Percentiles rank a stretch among this genome's conserved stretches.
These are phyloP conservation scores for Debaryomyces sp. DNA, from an alignment of 1,139 yeast species.

Conservation along the genomic window DNA sequence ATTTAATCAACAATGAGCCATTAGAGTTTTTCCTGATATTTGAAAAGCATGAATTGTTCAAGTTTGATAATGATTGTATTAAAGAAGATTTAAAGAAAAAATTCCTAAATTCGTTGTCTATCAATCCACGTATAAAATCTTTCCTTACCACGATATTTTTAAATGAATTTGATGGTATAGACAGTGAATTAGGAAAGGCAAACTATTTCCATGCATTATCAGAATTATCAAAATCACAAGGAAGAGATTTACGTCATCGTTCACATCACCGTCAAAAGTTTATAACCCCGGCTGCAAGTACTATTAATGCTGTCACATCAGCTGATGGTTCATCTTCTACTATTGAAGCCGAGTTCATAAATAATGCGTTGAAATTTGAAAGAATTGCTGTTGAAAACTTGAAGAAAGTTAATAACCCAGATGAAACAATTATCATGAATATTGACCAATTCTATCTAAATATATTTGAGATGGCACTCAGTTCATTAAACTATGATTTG, in stretches of 20 bases:
- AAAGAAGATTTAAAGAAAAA: constrained; percentile 14
- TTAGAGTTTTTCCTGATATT: constrained; percentile 26
- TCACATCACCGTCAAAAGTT: constrained; percentile 7
- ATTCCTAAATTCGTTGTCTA: constrained; percentile 21
- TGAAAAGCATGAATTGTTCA: constrained; percentile 19
- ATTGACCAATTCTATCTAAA: constrained; percentile 27
- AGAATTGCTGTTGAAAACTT: constrained; percentile 31
- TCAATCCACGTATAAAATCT: constrained; percentile 17
- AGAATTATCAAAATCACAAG: constrained; percentile 28
- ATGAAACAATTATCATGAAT: constrained; percentile 10
- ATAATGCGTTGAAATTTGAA: constrained; percentile 35
- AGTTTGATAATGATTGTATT: constrained; percentile 15
- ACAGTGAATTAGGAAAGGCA: constrained; percentile 18
- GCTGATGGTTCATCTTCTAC: constrained; percentile 1
- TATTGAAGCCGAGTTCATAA: constrained; percentile 22
- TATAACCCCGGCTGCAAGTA: constrained; percentile 6
- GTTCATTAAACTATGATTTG: constrained; percentile 26
- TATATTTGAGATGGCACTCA: constrained; percentile 35
- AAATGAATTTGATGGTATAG: constrained; percentile 11
- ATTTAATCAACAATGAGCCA: constrained; percentile 33
- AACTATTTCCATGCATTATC: constrained; percentile 42
- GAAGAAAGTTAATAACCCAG: constrained; percentile 7
- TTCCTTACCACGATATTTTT: constrained; percentile 26
- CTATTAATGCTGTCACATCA: neutral
- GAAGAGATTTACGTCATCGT: constrained; percentile 9